A percentile compares a stretch with the other conserved stretches of the same genome.
phyloP scores from a whole-genome alignment of 345 rosid genomes.

The Gossypium rotundifolium region DNA sequence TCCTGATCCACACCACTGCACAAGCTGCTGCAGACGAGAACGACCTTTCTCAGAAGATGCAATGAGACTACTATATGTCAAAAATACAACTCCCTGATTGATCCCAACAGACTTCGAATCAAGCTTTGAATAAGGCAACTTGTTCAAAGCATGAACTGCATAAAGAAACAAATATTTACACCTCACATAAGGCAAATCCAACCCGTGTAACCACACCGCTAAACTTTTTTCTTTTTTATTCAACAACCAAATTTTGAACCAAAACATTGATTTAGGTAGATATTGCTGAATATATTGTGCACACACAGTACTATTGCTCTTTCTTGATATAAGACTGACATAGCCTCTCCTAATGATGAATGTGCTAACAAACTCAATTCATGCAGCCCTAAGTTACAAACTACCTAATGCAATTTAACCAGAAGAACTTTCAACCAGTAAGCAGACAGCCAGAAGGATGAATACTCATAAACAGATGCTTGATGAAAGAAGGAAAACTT shows the following conservation, averaged over 20 bases:
- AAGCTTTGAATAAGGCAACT: conserved; percentile 93
- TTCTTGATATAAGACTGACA: not conserved
- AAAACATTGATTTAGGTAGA: not conserved
- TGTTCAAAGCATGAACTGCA: conserved; percentile 96
- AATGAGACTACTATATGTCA: conserved; percentile 95
- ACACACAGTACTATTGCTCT: not conserved
- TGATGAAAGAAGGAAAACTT: not conserved
- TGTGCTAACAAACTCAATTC: not conserved
- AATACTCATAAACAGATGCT: not conserved
- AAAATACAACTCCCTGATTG: conserved; percentile 83
- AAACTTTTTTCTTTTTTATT: not conserved
- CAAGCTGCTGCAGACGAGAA: conserved; percentile 97
- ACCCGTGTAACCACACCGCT: not conserved
- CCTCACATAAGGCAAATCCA: conserved; percentile 1
- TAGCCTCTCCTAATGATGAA: not conserved
- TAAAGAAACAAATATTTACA: conserved; percentile 15
- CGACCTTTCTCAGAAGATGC: conserved; percentile 99
- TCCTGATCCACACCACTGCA: conserved; percentile 90
- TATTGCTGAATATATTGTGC: not conserved
- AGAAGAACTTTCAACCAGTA: not conserved
- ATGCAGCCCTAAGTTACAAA: not conserved
- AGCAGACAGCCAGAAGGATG: not conserved
- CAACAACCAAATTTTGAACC: conserved; percentile 7
- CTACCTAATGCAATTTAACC: not conserved
- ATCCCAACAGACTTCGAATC: conserved; percentile 89